Evolutionary conservation across 306 rosid species (phyloP).

Genomic region (Sindora glabra): DNA sequence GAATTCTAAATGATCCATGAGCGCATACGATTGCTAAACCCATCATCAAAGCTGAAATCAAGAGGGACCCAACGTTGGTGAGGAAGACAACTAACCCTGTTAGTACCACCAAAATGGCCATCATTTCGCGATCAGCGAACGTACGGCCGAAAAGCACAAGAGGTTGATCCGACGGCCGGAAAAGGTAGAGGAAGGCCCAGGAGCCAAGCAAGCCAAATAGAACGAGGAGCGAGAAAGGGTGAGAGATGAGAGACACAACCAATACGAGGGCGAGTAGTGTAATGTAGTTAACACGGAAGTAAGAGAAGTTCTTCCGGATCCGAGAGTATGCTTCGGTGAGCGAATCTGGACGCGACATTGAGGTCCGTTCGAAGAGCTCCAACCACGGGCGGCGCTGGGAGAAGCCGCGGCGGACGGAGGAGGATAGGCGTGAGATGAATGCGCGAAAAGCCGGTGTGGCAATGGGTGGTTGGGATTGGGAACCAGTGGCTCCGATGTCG

Average conservation of each 20-base stretch:
- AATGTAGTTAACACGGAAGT: slow-evolving; percentile 86
- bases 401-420: slow-evolving; percentile 63
- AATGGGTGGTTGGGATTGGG: slow-evolving; percentile 56
- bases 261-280: slow-evolving; percentile 51
- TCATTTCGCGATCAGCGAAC: slow-evolving; percentile 72
- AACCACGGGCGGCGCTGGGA: slow-evolving; percentile 88
- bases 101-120: slow-evolving; percentile 46
- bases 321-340: slow-evolving; percentile 87
- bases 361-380: slow-evolving; percentile 65
- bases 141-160: slow-evolving; percentile 66
- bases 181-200: slow-evolving; percentile 78
- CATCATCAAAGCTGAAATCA: slow-evolving; percentile 67
- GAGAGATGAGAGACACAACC: slow-evolving; percentile 72
- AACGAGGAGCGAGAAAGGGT: slow-evolving; percentile 73
- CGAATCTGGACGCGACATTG: slow-evolving; percentile 58
- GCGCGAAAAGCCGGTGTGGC: slow-evolving; percentile 83
- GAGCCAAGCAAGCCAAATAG: slow-evolving; percentile 72
- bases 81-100: slow-evolving; percentile 70
- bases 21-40: slow-evolving; percentile 63
- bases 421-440: slow-evolving; percentile 62
- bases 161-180: slow-evolving; percentile 85
- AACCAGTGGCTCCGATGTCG: neutral
- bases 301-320: slow-evolving; percentile 78
- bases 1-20: slow-evolving; percentile 85
- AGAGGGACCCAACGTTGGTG: slow-evolving; percentile 86